Percentiles rank a stretch among this genome's conserved stretches.
Evolutionary conservation across 192 early-diverging fungal genomes (phyloP).

Genomic region (Entomortierella beljakovae): DNA sequence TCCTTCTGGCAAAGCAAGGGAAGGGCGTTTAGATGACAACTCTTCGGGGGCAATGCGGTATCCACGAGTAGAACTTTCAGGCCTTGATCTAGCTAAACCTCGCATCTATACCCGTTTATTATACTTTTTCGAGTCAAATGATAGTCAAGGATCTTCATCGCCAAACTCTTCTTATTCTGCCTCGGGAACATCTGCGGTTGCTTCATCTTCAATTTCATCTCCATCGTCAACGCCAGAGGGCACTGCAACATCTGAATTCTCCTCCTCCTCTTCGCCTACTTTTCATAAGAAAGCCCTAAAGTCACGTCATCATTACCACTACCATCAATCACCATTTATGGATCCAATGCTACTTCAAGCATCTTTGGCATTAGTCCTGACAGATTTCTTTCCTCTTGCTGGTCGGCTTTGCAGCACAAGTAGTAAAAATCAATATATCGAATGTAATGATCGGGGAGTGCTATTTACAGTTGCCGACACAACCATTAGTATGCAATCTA

Average conservation of each 20-base stretch:
- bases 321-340: constrained; percentile 43
- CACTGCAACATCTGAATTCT: no score
- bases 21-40: not conserved
- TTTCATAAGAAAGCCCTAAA: constrained; percentile 24
- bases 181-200: not conserved
- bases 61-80: constrained; percentile 40
- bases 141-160: constrained; percentile 6
- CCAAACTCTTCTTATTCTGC: constrained; percentile 3
- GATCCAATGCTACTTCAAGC: constrained; percentile 51
- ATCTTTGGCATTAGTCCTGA: constrained; percentile 46
- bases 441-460: constrained; percentile 49
- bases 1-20: not conserved
- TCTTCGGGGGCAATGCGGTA: constrained; percentile 4
- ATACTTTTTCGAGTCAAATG: constrained; percentile 50
- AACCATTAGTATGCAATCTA: constrained; percentile 21
- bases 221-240: constrained; percentile 23
- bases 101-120: constrained; percentile 54
- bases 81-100: constrained; percentile 51
- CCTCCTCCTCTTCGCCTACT: not conserved
- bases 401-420: constrained; percentile 28
- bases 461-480: constrained; percentile 50
- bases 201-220: constrained; percentile 1
- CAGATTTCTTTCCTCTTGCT: constrained; percentile 47
- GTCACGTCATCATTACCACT: constrained; percentile 33
- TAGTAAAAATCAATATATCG: constrained; percentile 28